Base-by-base conservation (phyloP, 2,329 filamentous ascomycete genomes). In the Aspergillus amoenus region DNA sequence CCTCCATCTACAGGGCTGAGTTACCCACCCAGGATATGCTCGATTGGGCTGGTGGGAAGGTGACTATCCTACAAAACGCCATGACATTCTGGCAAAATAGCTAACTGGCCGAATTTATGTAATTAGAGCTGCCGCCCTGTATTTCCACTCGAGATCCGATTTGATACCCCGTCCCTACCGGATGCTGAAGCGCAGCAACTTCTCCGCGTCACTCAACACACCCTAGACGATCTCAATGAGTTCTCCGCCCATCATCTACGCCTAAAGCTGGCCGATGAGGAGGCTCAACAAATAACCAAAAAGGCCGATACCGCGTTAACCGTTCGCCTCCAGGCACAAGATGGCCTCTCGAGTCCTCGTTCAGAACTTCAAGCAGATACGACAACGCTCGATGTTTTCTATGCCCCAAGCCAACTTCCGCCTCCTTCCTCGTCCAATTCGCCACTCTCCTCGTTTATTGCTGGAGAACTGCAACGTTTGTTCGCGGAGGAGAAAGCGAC, bases 401-500 rank as follows among this genome's bases (percentile, higher is more conserved):
- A 96, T 66, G 82, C 88, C 2, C 82, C 85, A 2, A 88, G 84
- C 66, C 84, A 87, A 61, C 81, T 88, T 6, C 88, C 89, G 0
- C 83, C 86, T 1, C 80, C 82, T 7, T 87, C 84, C 0, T 86
- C 88, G 0, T 86, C 88, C 1, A 88, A 88, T n/a, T 90, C 90
- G 0, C 77, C 84, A 4, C 80, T 95, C 2, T 90, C 90, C 0
- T 85, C 84, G 0, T 95, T 89, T 63, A 85, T 97, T 45, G 91
- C 93, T 3, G 83, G 84, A 45, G 87, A 93, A 66, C 79, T 99
- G 13, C 87, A 90, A 54, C 82, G 83, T 0, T 83, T 93, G 1
- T 97, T 96, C 68, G 83, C 85, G 4, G 92, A 97, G 74, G 94
- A 99, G 72, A 92, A 93, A 66, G 87, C 91, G 21, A 90, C 91